phyloP scores from a whole-genome alignment of 495 filamentous ascomycete genomes.

The Talaromyces thailandensis region DNA sequence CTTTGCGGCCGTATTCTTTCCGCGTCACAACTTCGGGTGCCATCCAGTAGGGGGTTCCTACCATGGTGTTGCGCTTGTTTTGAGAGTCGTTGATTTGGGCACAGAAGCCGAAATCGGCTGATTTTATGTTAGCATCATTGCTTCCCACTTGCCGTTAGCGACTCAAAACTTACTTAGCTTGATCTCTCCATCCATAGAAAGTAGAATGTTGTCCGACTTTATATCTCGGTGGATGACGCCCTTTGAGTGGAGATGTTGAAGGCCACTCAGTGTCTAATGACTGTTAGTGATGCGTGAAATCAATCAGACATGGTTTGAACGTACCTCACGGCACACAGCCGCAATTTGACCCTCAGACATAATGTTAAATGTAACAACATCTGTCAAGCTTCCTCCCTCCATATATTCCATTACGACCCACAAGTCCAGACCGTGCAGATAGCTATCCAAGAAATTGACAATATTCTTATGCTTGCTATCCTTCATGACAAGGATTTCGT shows the following conservation, averaged over 20 bases:
- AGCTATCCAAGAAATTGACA: conserved; percentile 98
- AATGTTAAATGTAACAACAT: conserved; percentile 98
- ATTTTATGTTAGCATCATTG: conserved; percentile 19
- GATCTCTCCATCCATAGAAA: conserved; percentile 93
- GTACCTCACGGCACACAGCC: conserved; percentile 81
- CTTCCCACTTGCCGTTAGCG: neutral
- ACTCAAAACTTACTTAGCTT: conserved; percentile 72
- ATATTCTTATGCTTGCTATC: conserved; percentile 97
- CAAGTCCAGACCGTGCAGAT: conserved; percentile 74
- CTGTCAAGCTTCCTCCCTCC: conserved; percentile 95
- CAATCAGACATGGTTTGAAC: conserved; percentile 10
- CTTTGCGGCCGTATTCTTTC: conserved; percentile 96
- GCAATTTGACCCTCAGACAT: conserved; percentile 98
- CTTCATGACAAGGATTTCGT: conserved; percentile 98
- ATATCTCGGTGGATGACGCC: conserved; percentile 98
- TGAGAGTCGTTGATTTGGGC: conserved; percentile 97
- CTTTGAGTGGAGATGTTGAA: conserved; percentile 95
- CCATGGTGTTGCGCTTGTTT: conserved; percentile 97
- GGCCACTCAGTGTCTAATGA: conserved; percentile 65
- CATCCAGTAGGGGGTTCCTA: conserved; percentile 99
- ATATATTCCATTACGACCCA: conserved; percentile 99
- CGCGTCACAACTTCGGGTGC: conserved; percentile 94
- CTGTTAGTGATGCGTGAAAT: neutral
- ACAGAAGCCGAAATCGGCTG: conserved; percentile 98
- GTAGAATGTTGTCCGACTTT: conserved; percentile 95